phyloP scores from a whole-genome alignment of 345 rosid species.

The Eucalyptus dawsonii region DNA sequence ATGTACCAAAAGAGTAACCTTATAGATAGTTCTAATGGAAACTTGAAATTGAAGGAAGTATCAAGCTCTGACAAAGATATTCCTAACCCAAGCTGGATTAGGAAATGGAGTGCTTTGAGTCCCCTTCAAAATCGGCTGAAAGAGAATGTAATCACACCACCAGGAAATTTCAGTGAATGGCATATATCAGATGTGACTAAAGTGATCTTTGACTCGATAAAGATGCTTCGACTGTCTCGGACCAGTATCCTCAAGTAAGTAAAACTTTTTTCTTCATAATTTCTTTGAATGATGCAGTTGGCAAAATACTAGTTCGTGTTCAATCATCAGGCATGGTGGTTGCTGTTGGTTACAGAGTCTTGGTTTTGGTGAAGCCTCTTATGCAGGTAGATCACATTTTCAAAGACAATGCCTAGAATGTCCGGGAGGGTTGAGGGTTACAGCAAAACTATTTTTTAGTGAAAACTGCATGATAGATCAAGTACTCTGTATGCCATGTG shows the following conservation, averaged over 20 bases:
- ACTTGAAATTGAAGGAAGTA: conserved; percentile 1
- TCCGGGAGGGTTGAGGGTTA: background rate
- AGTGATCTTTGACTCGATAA: conserved; percentile 41
- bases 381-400: background rate
- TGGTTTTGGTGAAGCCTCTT: background rate
- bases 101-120: conserved; percentile 18
- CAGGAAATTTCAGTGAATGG: background rate
- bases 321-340: background rate
- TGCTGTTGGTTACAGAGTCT: background rate
- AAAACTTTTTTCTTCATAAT: background rate
- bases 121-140: conserved; percentile 12
- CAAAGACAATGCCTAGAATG: background rate
- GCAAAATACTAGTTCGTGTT: background rate
- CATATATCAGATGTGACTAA: conserved; percentile 24
- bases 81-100: background rate
- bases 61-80: background rate
- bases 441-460: background rate
- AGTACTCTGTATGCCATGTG: background rate
- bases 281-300: background rate
- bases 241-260: conserved; percentile 66
- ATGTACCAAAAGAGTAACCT: background rate
- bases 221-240: conserved; percentile 59
- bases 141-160: background rate
- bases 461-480: background rate
- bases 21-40: background rate